Evolutionary conservation across 1,284 basidiomycete genomes (phyloP).

Genomic region (Xanthoconium separans): DNA sequence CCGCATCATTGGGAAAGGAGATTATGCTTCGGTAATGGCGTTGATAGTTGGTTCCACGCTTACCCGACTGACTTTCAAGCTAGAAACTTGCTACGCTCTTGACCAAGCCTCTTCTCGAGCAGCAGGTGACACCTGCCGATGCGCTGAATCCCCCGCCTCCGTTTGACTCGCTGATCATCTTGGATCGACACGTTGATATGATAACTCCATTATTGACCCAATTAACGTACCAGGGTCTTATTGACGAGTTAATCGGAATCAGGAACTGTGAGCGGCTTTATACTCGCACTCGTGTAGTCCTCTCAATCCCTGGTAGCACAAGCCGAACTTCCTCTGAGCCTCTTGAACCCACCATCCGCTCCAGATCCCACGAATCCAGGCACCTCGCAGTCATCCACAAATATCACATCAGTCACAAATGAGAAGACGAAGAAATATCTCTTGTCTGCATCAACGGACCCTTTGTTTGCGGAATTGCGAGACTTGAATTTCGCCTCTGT

Average conservation of each 20-base stretch:
- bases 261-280: constrained; percentile 67
- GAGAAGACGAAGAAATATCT: constrained; percentile 88
- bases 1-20: constrained; percentile 91
- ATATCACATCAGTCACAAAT: constrained; percentile 54
- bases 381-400: constrained; percentile 41
- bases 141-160: constrained; percentile 46
- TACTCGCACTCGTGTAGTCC: neutral
- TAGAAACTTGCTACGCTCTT: constrained; percentile 80
- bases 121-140: constrained; percentile 29
- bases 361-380: constrained; percentile 38
- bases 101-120: constrained; percentile 54
- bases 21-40: constrained; percentile 78
- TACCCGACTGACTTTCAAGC: constrained; percentile 7
- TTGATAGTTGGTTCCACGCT: neutral
- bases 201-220: constrained; percentile 95
- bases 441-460: constrained; percentile 74
- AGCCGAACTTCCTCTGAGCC: constrained; percentile 83
- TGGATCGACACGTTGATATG: constrained; percentile 95
- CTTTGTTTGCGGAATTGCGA: constrained; percentile 81
- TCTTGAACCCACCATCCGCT: constrained; percentile 58
- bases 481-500: constrained; percentile 96
- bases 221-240: constrained; percentile 93
- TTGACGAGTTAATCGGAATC: constrained; percentile 93
- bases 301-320: constrained; percentile 58
- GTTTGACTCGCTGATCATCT: constrained; percentile 85